These are phyloP conservation scores for Talaromyces sp. DNA, from an alignment of 2,329 filamentous ascomycete species.

Conservation along the genomic window DNA sequence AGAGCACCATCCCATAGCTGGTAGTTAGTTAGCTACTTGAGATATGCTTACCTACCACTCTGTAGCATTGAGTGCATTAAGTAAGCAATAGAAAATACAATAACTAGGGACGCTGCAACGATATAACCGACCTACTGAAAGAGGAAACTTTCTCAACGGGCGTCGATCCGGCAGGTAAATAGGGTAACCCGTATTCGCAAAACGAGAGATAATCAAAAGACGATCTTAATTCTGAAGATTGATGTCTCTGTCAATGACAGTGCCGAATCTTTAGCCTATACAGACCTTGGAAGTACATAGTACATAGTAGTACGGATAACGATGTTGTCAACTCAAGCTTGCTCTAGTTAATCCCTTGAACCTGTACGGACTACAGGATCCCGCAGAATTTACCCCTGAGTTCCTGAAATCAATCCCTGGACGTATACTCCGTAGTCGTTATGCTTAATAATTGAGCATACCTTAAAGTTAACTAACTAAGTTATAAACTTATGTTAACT, in stretches of 20 bases:
- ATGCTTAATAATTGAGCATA: background rate
- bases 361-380: background rate
- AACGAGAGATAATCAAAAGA: background rate
- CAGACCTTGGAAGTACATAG: too few species aligned
- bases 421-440: background rate
- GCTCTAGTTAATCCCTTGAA: background rate
- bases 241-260: background rate
- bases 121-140: too few species aligned
- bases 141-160: background rate
- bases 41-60: too few species aligned
- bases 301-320: too few species aligned
- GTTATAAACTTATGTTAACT: too few species aligned
- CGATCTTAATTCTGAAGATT: background rate
- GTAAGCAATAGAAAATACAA: too few species aligned
- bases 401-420: background rate
- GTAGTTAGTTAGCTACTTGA: too few species aligned
- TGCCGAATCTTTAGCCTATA: background rate
- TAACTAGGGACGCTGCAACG: too few species aligned
- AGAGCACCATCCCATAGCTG: too few species aligned
- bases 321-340: background rate
- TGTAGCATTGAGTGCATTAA: too few species aligned
- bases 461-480: background rate
- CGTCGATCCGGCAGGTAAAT: background rate
- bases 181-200: background rate
- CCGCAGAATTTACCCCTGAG: background rate